Evolutionary conservation across 306 rosid species (phyloP).

Genomic region (Malus sylvestris): DNA sequence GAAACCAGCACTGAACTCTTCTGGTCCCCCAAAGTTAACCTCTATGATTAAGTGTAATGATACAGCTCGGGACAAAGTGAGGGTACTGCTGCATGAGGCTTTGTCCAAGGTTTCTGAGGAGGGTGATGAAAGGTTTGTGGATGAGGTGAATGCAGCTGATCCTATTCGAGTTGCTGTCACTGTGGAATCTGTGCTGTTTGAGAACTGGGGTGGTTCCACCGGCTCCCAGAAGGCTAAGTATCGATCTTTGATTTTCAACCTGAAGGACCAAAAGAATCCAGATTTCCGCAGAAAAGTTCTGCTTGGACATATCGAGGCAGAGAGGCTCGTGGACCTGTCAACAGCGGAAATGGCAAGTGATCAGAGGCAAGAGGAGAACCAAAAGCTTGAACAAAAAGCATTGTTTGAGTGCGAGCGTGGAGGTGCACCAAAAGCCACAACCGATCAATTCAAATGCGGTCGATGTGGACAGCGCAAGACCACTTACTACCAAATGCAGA

Average conservation of each 20-base stretch:
- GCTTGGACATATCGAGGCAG: constrained; percentile 63
- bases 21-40: constrained; percentile 58
- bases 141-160: constrained; percentile 54
- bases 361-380: constrained; percentile 60
- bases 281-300: constrained; percentile 92
- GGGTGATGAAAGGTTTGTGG: constrained; percentile 51
- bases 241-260: constrained; percentile 82
- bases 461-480: constrained; percentile 86
- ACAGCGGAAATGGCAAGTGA: constrained; percentile 94
- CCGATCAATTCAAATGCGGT: constrained; percentile 89
- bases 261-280: constrained; percentile 85
- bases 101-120: constrained; percentile 62
- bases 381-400: constrained; percentile 66
- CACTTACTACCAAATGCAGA: constrained; percentile 97
- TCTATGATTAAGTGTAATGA: constrained; percentile 72
- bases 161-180: constrained; percentile 86
- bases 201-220: constrained; percentile 86
- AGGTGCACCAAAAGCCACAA: constrained; percentile 57
- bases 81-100: constrained; percentile 73
- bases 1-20: constrained; percentile 36
- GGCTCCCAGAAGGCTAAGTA: constrained; percentile 86
- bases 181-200: constrained; percentile 78
- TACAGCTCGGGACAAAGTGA: constrained; percentile 55
- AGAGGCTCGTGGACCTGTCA: constrained; percentile 58
- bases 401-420: constrained; percentile 86